phyloP scores from a whole-genome alignment of 371 early-diverging fungal species.

The Basidiobolus heterosporus region DNA sequence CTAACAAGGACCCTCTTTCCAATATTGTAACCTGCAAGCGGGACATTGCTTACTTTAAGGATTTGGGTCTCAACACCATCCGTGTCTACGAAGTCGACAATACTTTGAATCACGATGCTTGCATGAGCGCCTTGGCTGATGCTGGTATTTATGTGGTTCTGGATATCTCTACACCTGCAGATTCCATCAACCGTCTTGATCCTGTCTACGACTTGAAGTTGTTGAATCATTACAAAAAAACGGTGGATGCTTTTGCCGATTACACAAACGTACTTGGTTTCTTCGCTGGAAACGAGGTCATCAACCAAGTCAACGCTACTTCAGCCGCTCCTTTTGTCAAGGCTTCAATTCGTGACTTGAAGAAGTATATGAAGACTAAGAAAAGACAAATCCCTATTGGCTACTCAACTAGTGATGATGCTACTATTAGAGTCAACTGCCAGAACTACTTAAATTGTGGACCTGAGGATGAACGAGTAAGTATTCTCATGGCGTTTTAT shows the following conservation, averaged over 20 bases:
- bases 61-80: constrained; percentile 51
- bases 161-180: constrained; percentile 42
- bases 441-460: constrained; percentile 62
- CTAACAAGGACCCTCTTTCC: constrained; percentile 39
- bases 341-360: constrained; percentile 53
- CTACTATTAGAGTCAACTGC: constrained; percentile 42
- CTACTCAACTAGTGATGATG: constrained; percentile 65
- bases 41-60: constrained; percentile 45
- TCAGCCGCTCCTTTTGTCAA: constrained; percentile 53
- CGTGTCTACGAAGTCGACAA: constrained; percentile 63
- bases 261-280: constrained; percentile 52
- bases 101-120: constrained; percentile 41
- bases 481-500: neutral
- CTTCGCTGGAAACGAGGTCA: constrained; percentile 68
- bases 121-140: constrained; percentile 51
- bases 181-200: constrained; percentile 40
- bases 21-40: constrained; percentile 39
- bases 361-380: constrained; percentile 31
- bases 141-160: constrained; percentile 55
- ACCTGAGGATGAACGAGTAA: constrained; percentile 27
- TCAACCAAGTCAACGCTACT: constrained; percentile 46
- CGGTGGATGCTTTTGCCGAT: constrained; percentile 44
- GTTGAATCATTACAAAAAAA: constrained; percentile 31
- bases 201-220: constrained; percentile 45
- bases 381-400: constrained; percentile 49